Evolutionary conservation across 2,329 filamentous ascomycete species (phyloP).

Genomic region (Cercospora canescens): DNA sequence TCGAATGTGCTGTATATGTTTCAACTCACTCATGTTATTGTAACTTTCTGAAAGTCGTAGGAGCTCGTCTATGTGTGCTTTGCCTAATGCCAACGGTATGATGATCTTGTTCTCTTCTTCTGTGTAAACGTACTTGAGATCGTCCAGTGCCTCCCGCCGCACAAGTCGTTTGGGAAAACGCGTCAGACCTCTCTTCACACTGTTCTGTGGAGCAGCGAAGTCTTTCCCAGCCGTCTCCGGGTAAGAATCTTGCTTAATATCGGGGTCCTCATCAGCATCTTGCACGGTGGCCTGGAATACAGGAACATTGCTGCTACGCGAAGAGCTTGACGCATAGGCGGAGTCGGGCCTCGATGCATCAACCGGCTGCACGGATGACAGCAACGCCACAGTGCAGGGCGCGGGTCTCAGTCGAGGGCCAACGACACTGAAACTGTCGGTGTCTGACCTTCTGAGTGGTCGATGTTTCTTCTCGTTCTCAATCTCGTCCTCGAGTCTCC

Average conservation of each 20-base stretch:
- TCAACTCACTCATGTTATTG: background rate
- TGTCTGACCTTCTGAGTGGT: background rate
- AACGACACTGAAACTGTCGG: background rate
- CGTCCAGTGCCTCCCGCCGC: background rate
- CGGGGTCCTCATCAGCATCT: background rate
- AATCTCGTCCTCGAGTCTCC: constrained; percentile 7
- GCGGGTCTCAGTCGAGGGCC: background rate
- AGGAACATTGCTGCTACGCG: background rate
- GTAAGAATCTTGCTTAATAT: background rate
- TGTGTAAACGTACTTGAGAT: background rate
- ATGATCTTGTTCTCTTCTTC: background rate
- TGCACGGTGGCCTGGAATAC: background rate
- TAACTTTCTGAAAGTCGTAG: background rate
- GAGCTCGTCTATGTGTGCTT: constrained; percentile 6
- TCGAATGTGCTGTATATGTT: too few relatives aligned
- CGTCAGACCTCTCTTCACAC: background rate
- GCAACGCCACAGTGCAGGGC: background rate
- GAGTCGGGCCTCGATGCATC: background rate
- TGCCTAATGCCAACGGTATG: background rate
- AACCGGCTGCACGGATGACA: background rate
- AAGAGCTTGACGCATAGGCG: background rate
- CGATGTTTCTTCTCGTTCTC: background rate
- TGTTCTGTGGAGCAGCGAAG: background rate
- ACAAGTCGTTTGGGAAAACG: background rate
- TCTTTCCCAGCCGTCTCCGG: background rate